Evolutionary conservation across 202 grass and related monocot genomes (phyloP).

Genomic region (Schoenoplectus triqueter): DNA sequence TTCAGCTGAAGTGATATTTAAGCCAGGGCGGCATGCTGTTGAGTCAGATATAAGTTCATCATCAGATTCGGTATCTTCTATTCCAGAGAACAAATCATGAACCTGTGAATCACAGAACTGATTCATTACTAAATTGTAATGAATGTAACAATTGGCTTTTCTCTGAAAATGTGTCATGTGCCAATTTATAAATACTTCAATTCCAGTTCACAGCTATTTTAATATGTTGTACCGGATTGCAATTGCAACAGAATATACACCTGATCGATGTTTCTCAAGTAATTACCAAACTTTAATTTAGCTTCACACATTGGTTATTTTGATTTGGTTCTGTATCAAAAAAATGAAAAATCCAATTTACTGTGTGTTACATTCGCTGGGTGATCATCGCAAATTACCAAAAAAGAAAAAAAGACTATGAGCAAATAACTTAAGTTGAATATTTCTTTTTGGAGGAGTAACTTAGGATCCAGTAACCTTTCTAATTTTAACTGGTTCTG

Average conservation of each 20-base stretch:
- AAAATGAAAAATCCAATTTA: neutral
- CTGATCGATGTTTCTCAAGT: neutral
- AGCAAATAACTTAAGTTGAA: neutral
- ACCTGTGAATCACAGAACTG: conserved; percentile 37
- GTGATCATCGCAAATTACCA: neutral
- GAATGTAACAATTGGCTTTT: neutral
- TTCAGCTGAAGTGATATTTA: conserved; percentile 77
- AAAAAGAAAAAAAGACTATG: neutral
- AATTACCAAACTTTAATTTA: conserved; percentile 20
- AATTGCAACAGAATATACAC: neutral
- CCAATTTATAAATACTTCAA: neutral
- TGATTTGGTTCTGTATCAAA: neutral
- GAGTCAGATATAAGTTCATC: conserved; percentile 71
- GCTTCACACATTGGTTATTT: neutral
- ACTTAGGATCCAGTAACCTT: neutral
- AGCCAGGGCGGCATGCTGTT: conserved; percentile 77
- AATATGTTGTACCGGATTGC: neutral
- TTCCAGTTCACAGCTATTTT: neutral
- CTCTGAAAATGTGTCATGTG: neutral
- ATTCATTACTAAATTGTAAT: neutral
- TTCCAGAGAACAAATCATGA: conserved; percentile 79
- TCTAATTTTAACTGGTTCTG: neutral
- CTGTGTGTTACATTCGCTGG: neutral
- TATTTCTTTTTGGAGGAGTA: no score
- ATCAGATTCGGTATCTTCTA: conserved; percentile 60